Percentiles rank a stretch among this genome's conserved stretches.
phyloP scores from a whole-genome alignment of 2,329 filamentous ascomycete species.

The Colletotrichum theobromicola region DNA sequence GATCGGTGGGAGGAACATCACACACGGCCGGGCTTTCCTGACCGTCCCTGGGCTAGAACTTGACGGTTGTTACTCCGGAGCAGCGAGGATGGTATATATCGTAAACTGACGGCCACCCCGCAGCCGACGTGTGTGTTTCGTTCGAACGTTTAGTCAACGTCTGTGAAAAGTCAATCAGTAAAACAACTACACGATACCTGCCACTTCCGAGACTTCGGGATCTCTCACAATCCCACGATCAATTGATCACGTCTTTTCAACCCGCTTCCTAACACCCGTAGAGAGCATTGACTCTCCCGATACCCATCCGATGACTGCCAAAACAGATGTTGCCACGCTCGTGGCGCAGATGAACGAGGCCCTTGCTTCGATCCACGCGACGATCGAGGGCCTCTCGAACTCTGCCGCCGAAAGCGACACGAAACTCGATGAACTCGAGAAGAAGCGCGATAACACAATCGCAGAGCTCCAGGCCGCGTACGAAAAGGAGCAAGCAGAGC shows the following conservation, averaged over 20 bases:
- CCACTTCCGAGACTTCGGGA: not conserved
- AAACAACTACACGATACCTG: not conserved
- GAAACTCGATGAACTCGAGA: conserved; percentile 43
- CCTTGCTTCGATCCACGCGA: conserved; percentile 41
- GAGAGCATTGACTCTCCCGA: not conserved
- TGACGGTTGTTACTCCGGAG: not conserved
- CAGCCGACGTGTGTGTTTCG: not conserved
- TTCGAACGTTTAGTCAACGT: not conserved
- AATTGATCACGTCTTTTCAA: not conserved
- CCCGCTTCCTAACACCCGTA: not conserved
- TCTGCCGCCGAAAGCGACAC: conserved; percentile 34
- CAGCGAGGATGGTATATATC: conserved; percentile 17
- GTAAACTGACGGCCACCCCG: conserved; percentile 7
- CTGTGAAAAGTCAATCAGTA: not conserved
- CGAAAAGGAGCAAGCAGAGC: conserved; percentile 32
- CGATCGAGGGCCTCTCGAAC: conserved; percentile 37
- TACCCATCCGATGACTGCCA: conserved; percentile 15
- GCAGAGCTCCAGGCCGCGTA: conserved; percentile 34
- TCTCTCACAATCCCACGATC: not conserved
- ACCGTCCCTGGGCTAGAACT: not conserved
- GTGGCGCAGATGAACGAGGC: conserved; percentile 48
- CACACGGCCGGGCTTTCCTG: conserved; percentile 3
- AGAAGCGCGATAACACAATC: conserved; percentile 39
- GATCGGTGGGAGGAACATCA: conserved; percentile 6
- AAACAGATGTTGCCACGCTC: conserved; percentile 40